These are phyloP conservation scores for Mycena latifolia DNA, from an alignment of 768 basidiomycete species.

Conservation along the genomic window DNA sequence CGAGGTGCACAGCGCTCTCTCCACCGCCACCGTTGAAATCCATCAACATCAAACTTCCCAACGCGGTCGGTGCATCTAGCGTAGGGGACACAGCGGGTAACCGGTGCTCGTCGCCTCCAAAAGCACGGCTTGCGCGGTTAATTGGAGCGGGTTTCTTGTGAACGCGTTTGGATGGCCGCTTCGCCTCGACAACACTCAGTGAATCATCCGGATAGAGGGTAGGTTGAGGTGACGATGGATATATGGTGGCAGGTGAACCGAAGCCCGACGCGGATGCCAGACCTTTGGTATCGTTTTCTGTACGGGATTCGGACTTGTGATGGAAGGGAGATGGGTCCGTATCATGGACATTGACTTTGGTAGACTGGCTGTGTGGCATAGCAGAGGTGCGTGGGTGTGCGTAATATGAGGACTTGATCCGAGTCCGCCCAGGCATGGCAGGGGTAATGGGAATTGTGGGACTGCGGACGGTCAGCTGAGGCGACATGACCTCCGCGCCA, in stretches of 20 bases:
- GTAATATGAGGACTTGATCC: conserved; percentile 79
- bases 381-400: conserved; percentile 68
- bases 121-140: conserved; percentile 34
- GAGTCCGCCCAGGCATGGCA: conserved; percentile 61
- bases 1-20: conserved; percentile 48
- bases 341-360: conserved; percentile 38
- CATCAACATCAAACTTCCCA: conserved; percentile 74
- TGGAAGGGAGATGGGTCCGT: conserved; percentile 51
- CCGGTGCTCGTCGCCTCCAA: conserved; percentile 42
- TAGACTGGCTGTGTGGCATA: conserved; percentile 48
- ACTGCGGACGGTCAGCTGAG: conserved; percentile 44
- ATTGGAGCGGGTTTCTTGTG: conserved; percentile 50
- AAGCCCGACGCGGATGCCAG: conserved; percentile 53
- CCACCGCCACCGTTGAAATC: conserved; percentile 62
- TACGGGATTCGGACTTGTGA: conserved; percentile 57
- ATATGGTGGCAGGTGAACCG: conserved; percentile 51
- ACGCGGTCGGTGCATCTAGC: conserved; percentile 58
- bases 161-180: conserved; percentile 39
- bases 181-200: conserved; percentile 66
- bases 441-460: conserved; percentile 41
- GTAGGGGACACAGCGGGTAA: conserved; percentile 38
- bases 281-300: conserved; percentile 54
- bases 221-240: conserved; percentile 68
- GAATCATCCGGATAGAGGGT: conserved; percentile 82
- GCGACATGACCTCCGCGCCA: conserved; percentile 64